phyloP scores from a whole-genome alignment of 2,329 filamentous ascomycete species.

The Aspergillus tubingensis region DNA sequence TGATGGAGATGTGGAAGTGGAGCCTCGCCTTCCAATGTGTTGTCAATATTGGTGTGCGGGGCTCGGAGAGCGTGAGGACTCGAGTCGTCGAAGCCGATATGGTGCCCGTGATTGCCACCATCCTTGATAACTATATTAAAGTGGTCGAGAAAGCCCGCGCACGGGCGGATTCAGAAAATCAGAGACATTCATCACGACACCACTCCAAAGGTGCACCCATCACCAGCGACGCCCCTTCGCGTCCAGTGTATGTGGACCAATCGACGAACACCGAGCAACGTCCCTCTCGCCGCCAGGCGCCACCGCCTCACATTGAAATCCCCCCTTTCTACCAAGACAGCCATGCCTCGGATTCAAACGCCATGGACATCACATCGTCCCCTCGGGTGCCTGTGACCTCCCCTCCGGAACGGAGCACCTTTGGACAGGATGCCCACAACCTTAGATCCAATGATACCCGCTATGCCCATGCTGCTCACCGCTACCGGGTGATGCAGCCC shows the following conservation, averaged over 20 bases:
- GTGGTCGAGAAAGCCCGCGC: constrained; percentile 90
- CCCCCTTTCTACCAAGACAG: constrained; percentile 58
- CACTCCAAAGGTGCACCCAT: constrained; percentile 31
- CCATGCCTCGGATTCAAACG: constrained; percentile 51
- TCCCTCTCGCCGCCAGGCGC: constrained; percentile 72
- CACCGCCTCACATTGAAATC: constrained; percentile 82
- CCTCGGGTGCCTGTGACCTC: constrained; percentile 67
- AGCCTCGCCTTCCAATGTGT: constrained; percentile 98
- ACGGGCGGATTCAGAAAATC: constrained; percentile 77
- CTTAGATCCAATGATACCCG: constrained; percentile 48
- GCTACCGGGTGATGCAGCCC: constrained; percentile 63
- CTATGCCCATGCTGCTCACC: constrained; percentile 49
- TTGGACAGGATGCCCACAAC: constrained; percentile 56
- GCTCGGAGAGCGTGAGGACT: constrained; percentile 90
- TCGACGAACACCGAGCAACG: constrained; percentile 60
- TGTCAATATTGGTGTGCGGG: constrained; percentile 96
- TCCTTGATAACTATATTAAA: constrained; percentile 97
- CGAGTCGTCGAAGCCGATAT: constrained; percentile 97
- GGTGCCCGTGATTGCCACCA: constrained; percentile 97
- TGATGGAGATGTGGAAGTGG: constrained; percentile 99
- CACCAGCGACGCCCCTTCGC: constrained; percentile 31
- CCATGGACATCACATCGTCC: constrained; percentile 64
- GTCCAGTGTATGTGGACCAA: constrained; percentile 47
- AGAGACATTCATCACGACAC: constrained; percentile 45
- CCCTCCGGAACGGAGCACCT: constrained; percentile 69